Percentiles rank a stretch among this genome's conserved stretches.
Conservation (phyloP, 441 rosid species). For the Croton setiger region DNA sequence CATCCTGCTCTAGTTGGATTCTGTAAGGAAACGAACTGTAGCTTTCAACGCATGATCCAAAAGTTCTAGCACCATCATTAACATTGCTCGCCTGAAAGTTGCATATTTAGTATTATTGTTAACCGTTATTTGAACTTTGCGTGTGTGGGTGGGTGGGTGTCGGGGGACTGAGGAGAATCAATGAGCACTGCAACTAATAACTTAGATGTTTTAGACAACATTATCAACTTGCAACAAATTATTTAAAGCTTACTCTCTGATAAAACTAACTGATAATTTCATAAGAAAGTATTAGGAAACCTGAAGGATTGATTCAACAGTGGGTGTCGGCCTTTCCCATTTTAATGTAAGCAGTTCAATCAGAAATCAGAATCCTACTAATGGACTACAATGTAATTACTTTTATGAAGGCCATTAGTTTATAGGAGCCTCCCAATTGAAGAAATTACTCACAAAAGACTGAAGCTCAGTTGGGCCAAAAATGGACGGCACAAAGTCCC, state of each 20-base stretch:
- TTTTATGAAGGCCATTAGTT: not conserved
- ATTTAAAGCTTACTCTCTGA: not conserved
- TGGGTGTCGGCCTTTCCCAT: not conserved
- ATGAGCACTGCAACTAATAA: not conserved
- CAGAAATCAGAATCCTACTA: not conserved
- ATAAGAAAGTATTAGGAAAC: not conserved
- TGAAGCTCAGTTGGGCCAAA: conserved; percentile 4
- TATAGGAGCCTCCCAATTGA: not conserved
- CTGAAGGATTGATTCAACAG: conserved; percentile 2
- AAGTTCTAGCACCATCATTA: conserved; percentile 29
- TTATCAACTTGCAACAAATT: not conserved
- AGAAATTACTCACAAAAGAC: not conserved
- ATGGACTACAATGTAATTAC: not conserved
- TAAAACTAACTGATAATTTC: conserved; percentile 1
- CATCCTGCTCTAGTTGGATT: conserved; percentile 76
- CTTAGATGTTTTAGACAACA: not conserved
- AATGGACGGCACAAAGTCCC: not conserved
- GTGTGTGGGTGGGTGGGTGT: no score
- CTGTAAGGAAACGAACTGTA: conserved; percentile 42
- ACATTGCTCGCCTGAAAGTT: conserved; percentile 37
- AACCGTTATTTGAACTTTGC: not conserved
- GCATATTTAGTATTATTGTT: conserved; percentile 17
- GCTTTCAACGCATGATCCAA: conserved; percentile 34
- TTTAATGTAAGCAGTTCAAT: not conserved
- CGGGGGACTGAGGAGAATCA: not conserved